Evolutionary conservation across 495 filamentous ascomycete species (phyloP), one percentile per base, ranked within the genome.

Genomic region (Durotheca rogersii): DNA sequence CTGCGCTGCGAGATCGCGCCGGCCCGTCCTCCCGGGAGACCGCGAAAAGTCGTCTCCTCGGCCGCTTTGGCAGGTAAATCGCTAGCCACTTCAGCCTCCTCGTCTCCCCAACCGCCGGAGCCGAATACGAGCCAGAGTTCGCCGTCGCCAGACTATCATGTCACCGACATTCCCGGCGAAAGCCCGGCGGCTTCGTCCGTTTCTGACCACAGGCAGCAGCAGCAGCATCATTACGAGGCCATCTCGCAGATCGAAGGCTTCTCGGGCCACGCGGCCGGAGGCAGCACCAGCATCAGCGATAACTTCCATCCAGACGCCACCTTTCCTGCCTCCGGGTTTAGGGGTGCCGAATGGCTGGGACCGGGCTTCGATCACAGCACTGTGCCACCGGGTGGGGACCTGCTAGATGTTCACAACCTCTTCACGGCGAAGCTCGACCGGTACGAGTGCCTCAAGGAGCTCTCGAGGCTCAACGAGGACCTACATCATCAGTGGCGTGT

Each of bases 391-490:
- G 25, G 3, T 11, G 35, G 54, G 16, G 48, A 58, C 4, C 54
- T 33, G 2, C 14, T 58, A n/a, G 54, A 58, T 2, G 39, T 47
- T 7, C 52, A 56, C 20, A 56, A 12, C 31, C 51, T 60, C 36
- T 51, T 51, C n/a, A 53, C 57, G 4, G 47, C 14, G 17, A 52
- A 47, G 14, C 20, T 52, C 1, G 52, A 56, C 25, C 46, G 43
- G 12, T 41, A 52, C 29, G 53, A 58, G 14, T 53, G 53, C 21
- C 23, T 62, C 12, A 42, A 51, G 7, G 48, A 53, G 17, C 41
- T 62, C 10, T 62, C 53, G 4, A 41, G 54, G 20, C 30, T 62
- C 4, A 53, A 62, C 37, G 18, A 56, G 12, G 57, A 55, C 33
- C 29, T 60, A 1, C 36, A 60, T 7, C 31, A 14, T 10, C 50